Base-by-base conservation (phyloP, 495 filamentous ascomycete genomes). In the Neurospora sp. region DNA sequence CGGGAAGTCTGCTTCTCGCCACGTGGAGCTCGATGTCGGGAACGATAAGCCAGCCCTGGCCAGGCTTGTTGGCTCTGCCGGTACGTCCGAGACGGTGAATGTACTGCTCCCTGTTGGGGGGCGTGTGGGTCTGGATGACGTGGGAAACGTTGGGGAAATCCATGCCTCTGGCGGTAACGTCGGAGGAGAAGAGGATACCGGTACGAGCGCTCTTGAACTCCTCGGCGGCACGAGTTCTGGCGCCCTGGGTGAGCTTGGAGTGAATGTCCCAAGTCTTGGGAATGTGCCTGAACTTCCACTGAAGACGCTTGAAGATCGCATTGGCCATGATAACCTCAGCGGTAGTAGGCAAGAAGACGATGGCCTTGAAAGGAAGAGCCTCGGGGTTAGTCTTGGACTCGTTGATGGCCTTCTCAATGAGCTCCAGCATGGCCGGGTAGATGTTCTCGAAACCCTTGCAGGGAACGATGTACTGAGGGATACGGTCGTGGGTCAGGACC, bases 111-210 rank as follows among this genome's bases (percentile, higher is more conserved):
- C 89, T 83, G 74, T 87, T 87, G 8, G 86, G 81, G 4, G 94
- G 93, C 16, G 91, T 76, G 68, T 93, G 92, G 70, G 95, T 80
- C 78, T 98, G 94, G 78, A 98, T 89, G 74, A 98, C 94, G 75
- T 97, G 89, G 61, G 94, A 91, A 70, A 98, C 95, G 75, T 94
- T 90, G 71, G 95, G 94, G 84, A 98, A 98, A 80, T 98, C 95
- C 93, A 98, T 95, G 76, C 96, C 96, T 79, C 96, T 90, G 16
- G 96, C 93, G 1, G 95, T 96, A 37, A 99, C 95, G 81, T 99
- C 96, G 5, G 94, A 94, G 1, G 94, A 94, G 80, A 98, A 88
- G 37, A 99, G 87, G 71, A 99, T 91, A 39, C 84, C 94, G 37
- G 87, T 86, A 18, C 83, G 71, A 10, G 88, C 83, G 5, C 72